Evolutionary conservation across 768 basidiomycete species (phyloP).

Genomic region (Gyrodon lividus): DNA sequence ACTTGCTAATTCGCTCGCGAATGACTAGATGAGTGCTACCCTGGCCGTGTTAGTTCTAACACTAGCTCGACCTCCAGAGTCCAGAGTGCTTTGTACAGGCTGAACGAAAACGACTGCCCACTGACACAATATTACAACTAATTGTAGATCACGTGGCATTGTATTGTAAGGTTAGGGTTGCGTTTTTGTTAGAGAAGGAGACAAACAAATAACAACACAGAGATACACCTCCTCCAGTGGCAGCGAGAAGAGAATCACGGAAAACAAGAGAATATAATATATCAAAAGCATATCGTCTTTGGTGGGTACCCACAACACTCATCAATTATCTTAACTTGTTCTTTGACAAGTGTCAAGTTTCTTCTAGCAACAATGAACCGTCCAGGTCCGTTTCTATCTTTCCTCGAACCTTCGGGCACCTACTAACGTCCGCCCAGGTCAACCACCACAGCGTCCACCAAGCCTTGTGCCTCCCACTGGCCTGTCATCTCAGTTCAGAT

Average conservation of each 20-base stretch:
- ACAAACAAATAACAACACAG: conserved; percentile 30
- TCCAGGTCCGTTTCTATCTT: conserved; percentile 44
- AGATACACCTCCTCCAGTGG: conserved; percentile 11
- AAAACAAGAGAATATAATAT: conserved; percentile 11
- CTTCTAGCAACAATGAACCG: conserved; percentile 47
- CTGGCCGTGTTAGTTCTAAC: too few species aligned
- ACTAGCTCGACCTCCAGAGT: not conserved
- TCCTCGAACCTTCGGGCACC: conserved; percentile 13
- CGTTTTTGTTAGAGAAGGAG: not conserved
- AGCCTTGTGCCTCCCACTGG: conserved; percentile 65
- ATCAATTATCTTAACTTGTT: not conserved
- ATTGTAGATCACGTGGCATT: not conserved
- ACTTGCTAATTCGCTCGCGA: too few species aligned
- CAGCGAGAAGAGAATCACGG: conserved; percentile 13
- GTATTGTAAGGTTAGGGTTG: conserved; percentile 23
- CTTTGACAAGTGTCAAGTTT: not conserved
- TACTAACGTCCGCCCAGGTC: conserved; percentile 47
- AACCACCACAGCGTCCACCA: conserved; percentile 80
- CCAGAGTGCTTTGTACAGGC: too few species aligned
- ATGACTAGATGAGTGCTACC: too few species aligned
- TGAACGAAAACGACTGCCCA: too few species aligned
- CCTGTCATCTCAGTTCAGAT: conserved; percentile 64
- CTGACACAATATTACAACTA: too few species aligned
- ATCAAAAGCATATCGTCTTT: conserved; percentile 6
- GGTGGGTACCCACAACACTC: conserved; percentile 1